A percentile compares a stretch with the other conserved stretches of the same genome.
phyloP scores from a whole-genome alignment of 73 alveolate species.

The Paramecium bursaria region DNA sequence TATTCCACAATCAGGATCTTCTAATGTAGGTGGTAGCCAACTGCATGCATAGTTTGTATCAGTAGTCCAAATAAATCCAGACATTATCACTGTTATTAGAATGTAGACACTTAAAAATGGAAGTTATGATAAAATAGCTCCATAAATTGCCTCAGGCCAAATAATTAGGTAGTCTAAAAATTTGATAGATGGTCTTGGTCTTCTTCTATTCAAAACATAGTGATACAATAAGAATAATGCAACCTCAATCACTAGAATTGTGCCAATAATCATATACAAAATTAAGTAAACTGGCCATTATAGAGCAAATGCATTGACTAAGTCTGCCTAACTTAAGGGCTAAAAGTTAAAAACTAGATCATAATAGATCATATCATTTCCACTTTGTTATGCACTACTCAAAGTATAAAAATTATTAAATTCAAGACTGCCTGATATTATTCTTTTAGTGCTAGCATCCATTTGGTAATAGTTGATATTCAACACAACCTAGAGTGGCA shows the following conservation, averaged over 20 bases:
- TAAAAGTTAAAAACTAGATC: conserved; percentile 3
- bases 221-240: conserved; percentile 25
- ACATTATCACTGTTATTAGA: conserved; percentile 16
- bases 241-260: conserved; percentile 4
- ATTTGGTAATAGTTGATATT: conserved; percentile 21
- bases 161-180: neutral
- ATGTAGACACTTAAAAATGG: neutral
- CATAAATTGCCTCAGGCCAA: neutral
- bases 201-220: conserved; percentile 28
- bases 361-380: conserved; percentile 8
- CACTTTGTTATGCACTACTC: neutral
- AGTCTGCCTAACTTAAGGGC: conserved; percentile 2
- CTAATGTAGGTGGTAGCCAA: neutral
- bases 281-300: conserved; percentile 58
- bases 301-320: conserved; percentile 42
- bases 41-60: conserved; percentile 5
- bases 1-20: conserved; percentile 54
- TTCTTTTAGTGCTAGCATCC: neutral
- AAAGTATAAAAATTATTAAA: conserved; percentile 34
- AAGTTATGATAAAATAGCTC: conserved; percentile 9
- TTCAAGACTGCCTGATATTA: conserved; percentile 24
- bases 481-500: conserved; percentile 43
- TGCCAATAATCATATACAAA: conserved; percentile 34
- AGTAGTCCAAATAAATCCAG: conserved; percentile 29
- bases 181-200: conserved; percentile 50